Percentiles rank a stretch among this genome's conserved stretches.
phyloP scores from a whole-genome alignment of 148 eudicot species.

The Rhododendron ovatum region DNA sequence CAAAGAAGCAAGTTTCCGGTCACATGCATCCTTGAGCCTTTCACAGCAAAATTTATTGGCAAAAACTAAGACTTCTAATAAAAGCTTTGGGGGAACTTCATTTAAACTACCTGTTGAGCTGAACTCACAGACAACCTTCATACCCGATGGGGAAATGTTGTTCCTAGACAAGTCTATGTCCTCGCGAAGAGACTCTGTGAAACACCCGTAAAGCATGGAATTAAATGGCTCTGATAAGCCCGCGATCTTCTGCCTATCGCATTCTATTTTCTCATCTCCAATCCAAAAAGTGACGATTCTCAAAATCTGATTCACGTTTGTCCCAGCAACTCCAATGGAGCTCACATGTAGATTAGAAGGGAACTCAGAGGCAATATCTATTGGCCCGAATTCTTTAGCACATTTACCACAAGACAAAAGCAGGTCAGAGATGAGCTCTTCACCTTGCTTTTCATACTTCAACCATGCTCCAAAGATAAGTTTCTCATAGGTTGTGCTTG shows the following conservation, averaged over 20 bases:
- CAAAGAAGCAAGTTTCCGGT: conserved; percentile 63
- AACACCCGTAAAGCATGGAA: conserved; percentile 89
- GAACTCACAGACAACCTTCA: conserved; percentile 65
- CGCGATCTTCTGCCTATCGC: conserved; percentile 78
- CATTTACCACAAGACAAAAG: conserved; percentile 72
- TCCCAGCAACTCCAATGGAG: conserved; percentile 12
- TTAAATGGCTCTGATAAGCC: conserved; percentile 76
- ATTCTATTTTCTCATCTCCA: conserved; percentile 63
- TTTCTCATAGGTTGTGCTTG: conserved; percentile 71
- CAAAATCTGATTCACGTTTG: conserved; percentile 17
- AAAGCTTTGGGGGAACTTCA: conserved; percentile 48
- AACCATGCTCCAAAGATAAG: conserved; percentile 89
- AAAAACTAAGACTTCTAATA: conserved; percentile 64
- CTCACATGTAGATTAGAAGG: conserved; percentile 19
- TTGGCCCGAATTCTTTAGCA: conserved; percentile 56
- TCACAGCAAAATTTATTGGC: conserved; percentile 92
- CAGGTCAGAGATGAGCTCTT: conserved; percentile 66
- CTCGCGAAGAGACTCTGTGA: conserved; percentile 64
- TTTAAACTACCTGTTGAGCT: conserved; percentile 48
- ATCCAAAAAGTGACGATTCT: conserved; percentile 61
- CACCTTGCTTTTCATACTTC: conserved; percentile 88
- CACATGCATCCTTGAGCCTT: conserved; percentile 80
- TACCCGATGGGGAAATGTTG: conserved; percentile 61
- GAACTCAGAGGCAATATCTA: conserved; percentile 74
- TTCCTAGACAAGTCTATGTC: conserved; percentile 79